Evolutionary conservation across 331 rosid genomes (phyloP), one percentile per base, ranked within the genome.

Genomic region (Prunus yedoensis): DNA sequence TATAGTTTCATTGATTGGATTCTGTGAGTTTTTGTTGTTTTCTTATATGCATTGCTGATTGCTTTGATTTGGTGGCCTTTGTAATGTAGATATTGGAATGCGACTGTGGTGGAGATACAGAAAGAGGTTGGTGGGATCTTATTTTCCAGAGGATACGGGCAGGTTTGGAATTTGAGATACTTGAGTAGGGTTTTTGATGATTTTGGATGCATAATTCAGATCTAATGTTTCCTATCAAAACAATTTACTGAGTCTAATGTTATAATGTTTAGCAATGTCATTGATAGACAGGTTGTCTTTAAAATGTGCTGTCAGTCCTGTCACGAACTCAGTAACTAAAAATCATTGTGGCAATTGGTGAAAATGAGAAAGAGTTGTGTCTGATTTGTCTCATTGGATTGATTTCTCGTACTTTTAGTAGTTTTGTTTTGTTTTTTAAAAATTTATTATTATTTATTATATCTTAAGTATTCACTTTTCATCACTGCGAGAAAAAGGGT

Each of bases 31-130:
- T n/a, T 18, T 18, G 5, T 21, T 46, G 16, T 21, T 71, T 43
- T 15, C 5, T 41, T 12, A 13, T 59, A 66, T 68, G 45, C 38
- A 59, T 61, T 74, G 61, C 50, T 74, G 64, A 74, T 56, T 56
- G 50, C 51, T 8, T 75, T 10, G 17, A 63, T 11, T 62, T n/a
- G 66, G 47, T 54, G 10, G 10, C 63, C 28, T 46, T n/a, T n/a
- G 75, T 18, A 51, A 51, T 68, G 79, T 87, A 94, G 97, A 80
- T 94, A 94, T 79, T 97, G 99, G 51, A 95, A 92, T 73, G 86
- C 96, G 2, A 95, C 97, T 25, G 97, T 95, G 77, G 91, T 87
- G 78, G 99, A 95, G 96, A 23, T 23, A 23, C 25, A 23, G 25
- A 23, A 23, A 23, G 25, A 23, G 25, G 1, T 23, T 23, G 25